phyloP scores from a whole-genome alignment of 495 filamentous ascomycete genomes.

The Xylaria nigripes region DNA sequence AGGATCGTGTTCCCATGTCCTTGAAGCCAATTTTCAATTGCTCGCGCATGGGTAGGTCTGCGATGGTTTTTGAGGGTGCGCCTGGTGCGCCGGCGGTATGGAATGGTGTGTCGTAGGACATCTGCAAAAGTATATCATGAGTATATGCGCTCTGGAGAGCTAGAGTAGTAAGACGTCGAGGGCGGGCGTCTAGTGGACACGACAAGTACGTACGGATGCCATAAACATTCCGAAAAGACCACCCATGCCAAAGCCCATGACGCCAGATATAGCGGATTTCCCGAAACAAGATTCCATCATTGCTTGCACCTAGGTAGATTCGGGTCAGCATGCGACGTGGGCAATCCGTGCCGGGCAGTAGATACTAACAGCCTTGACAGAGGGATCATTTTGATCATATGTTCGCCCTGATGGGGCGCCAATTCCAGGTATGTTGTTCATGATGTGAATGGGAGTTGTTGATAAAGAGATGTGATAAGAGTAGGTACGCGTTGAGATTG shows the following conservation, averaged over 20 bases:
- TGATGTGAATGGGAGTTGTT: constrained; percentile 4
- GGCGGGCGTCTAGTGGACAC: too few relatives aligned
- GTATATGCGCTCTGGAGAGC: not conserved
- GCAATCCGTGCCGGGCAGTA: constrained; percentile 8
- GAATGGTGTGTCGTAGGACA: constrained; percentile 83
- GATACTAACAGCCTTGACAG: constrained; percentile 29
- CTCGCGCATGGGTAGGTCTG: constrained; percentile 67
- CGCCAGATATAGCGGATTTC: constrained; percentile 75
- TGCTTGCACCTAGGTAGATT: constrained; percentile 58
- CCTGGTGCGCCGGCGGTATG: constrained; percentile 52
- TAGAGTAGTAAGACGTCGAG: too few relatives aligned
- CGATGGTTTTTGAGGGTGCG: constrained; percentile 49
- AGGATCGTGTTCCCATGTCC: constrained; percentile 84
- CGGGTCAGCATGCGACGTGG: constrained; percentile 11
- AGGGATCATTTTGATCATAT: constrained; percentile 36
- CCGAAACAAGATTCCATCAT: constrained; percentile 84
- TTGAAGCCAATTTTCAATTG: constrained; percentile 79
- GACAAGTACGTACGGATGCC: constrained; percentile 66
- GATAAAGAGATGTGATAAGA: not conserved
- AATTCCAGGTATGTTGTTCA: constrained; percentile 21
- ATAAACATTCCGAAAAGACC: constrained; percentile 93
- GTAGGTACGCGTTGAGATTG: constrained; percentile 1
- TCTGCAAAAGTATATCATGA: constrained; percentile 41
- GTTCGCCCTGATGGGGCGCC: constrained; percentile 10
- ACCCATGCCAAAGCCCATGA: constrained; percentile 82